Percentiles rank a stretch among this genome's conserved stretches.
Evolutionary conservation across 2,329 filamentous ascomycete genomes (phyloP).

Genomic region (Alternaria sp.): DNA sequence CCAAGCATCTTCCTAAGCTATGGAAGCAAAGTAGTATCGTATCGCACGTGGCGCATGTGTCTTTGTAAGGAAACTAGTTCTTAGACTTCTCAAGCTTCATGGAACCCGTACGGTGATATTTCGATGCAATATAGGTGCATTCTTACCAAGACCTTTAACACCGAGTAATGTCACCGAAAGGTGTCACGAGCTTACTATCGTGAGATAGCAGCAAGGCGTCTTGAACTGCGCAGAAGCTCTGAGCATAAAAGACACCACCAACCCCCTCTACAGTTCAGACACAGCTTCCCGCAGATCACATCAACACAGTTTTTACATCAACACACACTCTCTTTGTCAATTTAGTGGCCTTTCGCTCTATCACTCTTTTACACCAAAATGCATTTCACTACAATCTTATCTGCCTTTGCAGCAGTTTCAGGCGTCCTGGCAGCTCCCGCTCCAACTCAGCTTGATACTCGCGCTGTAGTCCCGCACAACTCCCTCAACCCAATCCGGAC

Average conservation of each 20-base stretch:
- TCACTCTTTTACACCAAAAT: not conserved
- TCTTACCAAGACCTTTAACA: not conserved
- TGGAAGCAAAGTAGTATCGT: not conserved
- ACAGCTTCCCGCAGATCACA: not conserved
- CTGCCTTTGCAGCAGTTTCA: not conserved
- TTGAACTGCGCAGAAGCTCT: not conserved
- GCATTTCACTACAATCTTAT: not conserved
- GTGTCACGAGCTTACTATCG: not conserved
- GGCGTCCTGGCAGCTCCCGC: not conserved
- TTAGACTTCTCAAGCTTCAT: not conserved
- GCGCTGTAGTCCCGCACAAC: conserved; percentile 2
- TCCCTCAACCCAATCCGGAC: conserved; percentile 4
- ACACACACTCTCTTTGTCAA: not conserved
- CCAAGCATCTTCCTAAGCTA: not conserved
- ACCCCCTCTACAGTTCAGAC: not conserved
- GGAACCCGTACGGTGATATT: not conserved
- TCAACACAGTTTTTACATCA: not conserved
- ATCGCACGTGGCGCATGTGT: not conserved
- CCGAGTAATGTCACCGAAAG: not conserved
- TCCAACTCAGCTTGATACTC: not conserved
- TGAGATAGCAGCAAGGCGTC: not conserved
- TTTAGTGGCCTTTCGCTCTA: not conserved
- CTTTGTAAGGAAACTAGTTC: not conserved
- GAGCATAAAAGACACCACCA: not conserved
- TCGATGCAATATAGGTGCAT: not conserved